Base-by-base conservation (phyloP, 129 eudicot species). In the Pittosporum tobira region DNA sequence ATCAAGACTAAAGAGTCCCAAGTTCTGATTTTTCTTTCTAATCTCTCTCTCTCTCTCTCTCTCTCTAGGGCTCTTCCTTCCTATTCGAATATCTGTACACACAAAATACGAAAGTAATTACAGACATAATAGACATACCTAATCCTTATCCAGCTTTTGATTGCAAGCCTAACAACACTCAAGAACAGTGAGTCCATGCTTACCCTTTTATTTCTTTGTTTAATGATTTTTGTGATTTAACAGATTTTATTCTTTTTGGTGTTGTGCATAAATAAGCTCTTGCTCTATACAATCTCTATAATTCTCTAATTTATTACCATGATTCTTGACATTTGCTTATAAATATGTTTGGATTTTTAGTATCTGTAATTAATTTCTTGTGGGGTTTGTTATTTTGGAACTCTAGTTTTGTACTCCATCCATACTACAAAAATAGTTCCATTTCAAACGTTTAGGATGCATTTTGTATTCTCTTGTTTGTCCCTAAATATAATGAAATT, bases 321-420 rank as follows among this genome's bases (percentile, higher is more conserved):
- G 13, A 18, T 55, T 55, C 19, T 9, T n/a, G n/a, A 1, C 25
- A 18, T 11, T 55, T 55, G 34, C 11, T 55, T 22, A 22, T 31
- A 31, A 30, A 31, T 55, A 45, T 31, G 61, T 55, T 55, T 55
- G 61, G 45, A 55, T 31, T 30, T n/a, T n/a, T n/a, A n/a, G n/a
- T n/a, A 27, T 53, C 22, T 53, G 59, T 53, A 1, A 15, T 36
- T 40, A 53, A 21, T 8, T 53, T 53, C 7, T 51, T 13, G 38
- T 8, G 38, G 1, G 38, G 38, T 12, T 16, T 29, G 2, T 29
- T n/a, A n/a, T n/a, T n/a, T n/a, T n/a, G n/a, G n/a, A n/a, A n/a
- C n/a, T n/a, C n/a, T n/a, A n/a, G n/a, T n/a, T n/a, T n/a, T n/a
- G n/a, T n/a, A n/a, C n/a, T n/a, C n/a, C n/a, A n/a, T n/a, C n/a